Conservation (phyloP, 352 stramenopile genomes). For the Pythium chondricola region DNA sequence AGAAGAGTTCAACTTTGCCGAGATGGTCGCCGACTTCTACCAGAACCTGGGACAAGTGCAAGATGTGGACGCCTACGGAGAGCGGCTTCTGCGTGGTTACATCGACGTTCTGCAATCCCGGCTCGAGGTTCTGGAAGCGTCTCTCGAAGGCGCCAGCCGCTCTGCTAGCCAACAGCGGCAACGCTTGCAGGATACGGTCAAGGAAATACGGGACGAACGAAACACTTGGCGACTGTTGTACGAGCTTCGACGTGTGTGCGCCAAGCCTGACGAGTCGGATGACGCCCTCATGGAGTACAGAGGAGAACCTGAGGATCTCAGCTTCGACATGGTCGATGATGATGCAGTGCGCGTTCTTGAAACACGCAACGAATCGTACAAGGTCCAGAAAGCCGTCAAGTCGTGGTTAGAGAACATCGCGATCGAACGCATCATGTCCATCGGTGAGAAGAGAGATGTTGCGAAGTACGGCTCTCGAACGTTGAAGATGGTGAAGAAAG, state of each 20-base stretch:
- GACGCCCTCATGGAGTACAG: constrained; percentile 25
- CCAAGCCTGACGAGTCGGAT: constrained; percentile 25
- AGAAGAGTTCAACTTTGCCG: constrained; percentile 68
- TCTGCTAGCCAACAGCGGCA: constrained; percentile 16
- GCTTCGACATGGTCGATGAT: constrained; percentile 76
- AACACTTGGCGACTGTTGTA: constrained; percentile 82
- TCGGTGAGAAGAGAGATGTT: constrained; percentile 50
- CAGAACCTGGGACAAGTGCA: constrained; percentile 59
- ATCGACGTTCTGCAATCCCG: constrained; percentile 68
- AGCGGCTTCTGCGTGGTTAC: constrained; percentile 69
- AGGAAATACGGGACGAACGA: constrained; percentile 66
- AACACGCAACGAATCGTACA: constrained; percentile 52
- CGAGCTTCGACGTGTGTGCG: constrained; percentile 63
- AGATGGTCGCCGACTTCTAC: constrained; percentile 76
- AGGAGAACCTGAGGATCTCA: constrained; percentile 32
- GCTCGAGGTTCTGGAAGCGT: constrained; percentile 47
- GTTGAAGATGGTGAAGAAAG: constrained; percentile 53
- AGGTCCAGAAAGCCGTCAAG: constrained; percentile 67
- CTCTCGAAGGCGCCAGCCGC: constrained; percentile 13
- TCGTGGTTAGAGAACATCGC: constrained; percentile 79
- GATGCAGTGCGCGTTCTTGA: constrained; percentile 63
- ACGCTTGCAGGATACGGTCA: constrained; percentile 42
- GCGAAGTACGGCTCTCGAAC: constrained; percentile 42
- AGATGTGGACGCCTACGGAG: constrained; percentile 64
- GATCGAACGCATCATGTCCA: constrained; percentile 51